These are phyloP conservation scores for Rubroshorea leprosula DNA, from an alignment of 345 rosid genomes.

Conservation along the genomic window DNA sequence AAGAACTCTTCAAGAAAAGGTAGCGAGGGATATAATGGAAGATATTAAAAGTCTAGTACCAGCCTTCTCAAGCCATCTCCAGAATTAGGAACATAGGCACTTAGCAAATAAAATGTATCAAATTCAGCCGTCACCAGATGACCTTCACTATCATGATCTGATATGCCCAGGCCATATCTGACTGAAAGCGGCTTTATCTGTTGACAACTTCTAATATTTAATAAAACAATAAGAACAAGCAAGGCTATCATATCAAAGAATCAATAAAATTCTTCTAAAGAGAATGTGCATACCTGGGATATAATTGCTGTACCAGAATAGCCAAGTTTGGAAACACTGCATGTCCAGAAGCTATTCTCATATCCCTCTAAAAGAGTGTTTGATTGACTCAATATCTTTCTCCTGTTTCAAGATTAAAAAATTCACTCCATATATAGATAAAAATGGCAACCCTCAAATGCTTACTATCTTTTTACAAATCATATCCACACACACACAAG, in stretches of 20 bases:
- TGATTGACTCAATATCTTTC: conserved; percentile 76
- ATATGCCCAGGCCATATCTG: conserved; percentile 63
- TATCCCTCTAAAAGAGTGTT: conserved; percentile 71
- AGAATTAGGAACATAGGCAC: conserved; percentile 82
- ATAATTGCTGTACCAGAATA: conserved; percentile 93
- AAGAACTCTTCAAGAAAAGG: conserved; percentile 7
- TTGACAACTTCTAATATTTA: conserved; percentile 18
- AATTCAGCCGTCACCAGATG: conserved; percentile 84
- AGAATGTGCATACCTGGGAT: conserved; percentile 61
- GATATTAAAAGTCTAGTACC: conserved; percentile 38
- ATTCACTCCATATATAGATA: conserved; percentile 1
- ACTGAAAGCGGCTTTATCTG: conserved; percentile 91
- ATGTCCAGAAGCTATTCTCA: conserved; percentile 84
- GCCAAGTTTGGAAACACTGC: conserved; percentile 84
- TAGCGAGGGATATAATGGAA: background rate
- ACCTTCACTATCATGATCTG: conserved; percentile 86
- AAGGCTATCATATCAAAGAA: too few species aligned
- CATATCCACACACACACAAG: conserved; percentile 85
- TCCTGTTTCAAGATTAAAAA: conserved; percentile 38
- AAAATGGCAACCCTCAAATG: background rate
- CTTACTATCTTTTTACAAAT: conserved; percentile 82
- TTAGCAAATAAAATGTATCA: conserved; percentile 68
- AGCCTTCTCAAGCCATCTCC: conserved; percentile 96
- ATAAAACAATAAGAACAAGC: background rate
- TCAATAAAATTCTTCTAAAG: background rate